Evolutionary conservation across 371 early-diverging fungal species (phyloP), one percentile per base, ranked within the genome.

Genomic region (Syncephalastrum sp.): DNA sequence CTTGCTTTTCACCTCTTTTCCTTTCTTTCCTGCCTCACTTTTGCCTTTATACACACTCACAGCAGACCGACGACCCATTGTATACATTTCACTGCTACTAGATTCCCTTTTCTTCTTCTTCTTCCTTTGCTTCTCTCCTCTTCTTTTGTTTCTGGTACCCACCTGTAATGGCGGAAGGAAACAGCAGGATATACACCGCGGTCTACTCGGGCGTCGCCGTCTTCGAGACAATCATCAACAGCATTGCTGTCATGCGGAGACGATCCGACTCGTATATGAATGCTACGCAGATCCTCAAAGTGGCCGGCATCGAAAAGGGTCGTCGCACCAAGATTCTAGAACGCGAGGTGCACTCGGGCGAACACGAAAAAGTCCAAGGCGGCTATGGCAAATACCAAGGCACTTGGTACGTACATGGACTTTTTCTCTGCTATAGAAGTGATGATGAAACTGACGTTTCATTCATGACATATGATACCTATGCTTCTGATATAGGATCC

Each of bases 381-480:
- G 98, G 98, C 14, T 96, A 96, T 72, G 98, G 98, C 41, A 95
- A 96, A 79, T 96, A 92, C 68, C 96, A 97, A 79, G 98, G 98
- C 42, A 94, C 93, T 42, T 94, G 86, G 89, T 90, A 79, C 67
- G 27, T 21, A 21, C 21, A 21, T 21, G 21, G 21, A 0, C 1
- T 21, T 2, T 21, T 21, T 21, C 2, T 21, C 21, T 2, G 21
- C 21, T 21, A 0, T 21, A 21, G 21, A 0, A 21, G 2, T 21
- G 21, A 21, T 21, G 21, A 21, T 21, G 2, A 0, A 21, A 21
- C 21, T 0, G 21, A 21, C 2, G 1, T 21, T 21, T 21, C 2
- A 2, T 21, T 21, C 21, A 21, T 21, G 21, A 21, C 21, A 0
- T 2, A 21, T 21, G 21, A 21, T 2, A n/a, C n/a, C n/a, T n/a